phyloP scores from a whole-genome alignment of 805 yeast genomes.

The Sporopachydermia lactativora region DNA sequence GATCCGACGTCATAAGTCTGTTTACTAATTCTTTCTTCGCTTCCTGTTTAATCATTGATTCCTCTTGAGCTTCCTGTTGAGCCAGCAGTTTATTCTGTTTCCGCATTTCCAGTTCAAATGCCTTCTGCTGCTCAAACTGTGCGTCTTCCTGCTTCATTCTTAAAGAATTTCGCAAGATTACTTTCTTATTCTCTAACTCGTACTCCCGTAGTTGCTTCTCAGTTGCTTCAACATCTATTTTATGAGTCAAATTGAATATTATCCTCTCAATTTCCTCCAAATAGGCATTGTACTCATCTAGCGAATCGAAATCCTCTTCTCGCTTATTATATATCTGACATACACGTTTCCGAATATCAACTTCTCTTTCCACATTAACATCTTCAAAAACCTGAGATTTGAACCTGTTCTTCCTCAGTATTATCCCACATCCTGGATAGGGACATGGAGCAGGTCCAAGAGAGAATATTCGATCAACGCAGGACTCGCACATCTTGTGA shows the following conservation, averaged over 20 bases:
- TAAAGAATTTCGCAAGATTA: constrained; percentile 64
- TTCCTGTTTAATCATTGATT: constrained; percentile 26
- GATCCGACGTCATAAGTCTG: constrained; percentile 30
- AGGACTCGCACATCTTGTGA: constrained; percentile 92
- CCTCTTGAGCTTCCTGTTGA: constrained; percentile 49
- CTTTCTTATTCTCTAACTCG: constrained; percentile 46
- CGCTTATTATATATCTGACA: constrained; percentile 67
- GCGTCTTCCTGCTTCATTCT: constrained; percentile 59
- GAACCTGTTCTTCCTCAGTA: constrained; percentile 74
- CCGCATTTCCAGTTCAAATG: constrained; percentile 55
- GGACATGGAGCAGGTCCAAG: constrained; percentile 97
- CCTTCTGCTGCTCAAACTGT: constrained; percentile 46
- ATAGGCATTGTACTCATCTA: constrained; percentile 57
- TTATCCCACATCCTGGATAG: constrained; percentile 79
- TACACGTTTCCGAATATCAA: constrained; percentile 76
- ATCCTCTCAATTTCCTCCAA: constrained; percentile 74
- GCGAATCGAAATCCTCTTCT: constrained; percentile 49
- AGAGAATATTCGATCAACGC: constrained; percentile 90
- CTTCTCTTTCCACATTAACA: constrained; percentile 77
- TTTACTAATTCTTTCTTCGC: constrained; percentile 44
- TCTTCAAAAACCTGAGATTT: constrained; percentile 91
- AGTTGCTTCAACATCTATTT: constrained; percentile 53
- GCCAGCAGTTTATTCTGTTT: constrained; percentile 36
- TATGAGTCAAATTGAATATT: constrained; percentile 60
- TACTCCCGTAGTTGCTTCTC: constrained; percentile 53